phyloP scores from a whole-genome alignment of 345 rosid species.

The Boechera stricta region DNA sequence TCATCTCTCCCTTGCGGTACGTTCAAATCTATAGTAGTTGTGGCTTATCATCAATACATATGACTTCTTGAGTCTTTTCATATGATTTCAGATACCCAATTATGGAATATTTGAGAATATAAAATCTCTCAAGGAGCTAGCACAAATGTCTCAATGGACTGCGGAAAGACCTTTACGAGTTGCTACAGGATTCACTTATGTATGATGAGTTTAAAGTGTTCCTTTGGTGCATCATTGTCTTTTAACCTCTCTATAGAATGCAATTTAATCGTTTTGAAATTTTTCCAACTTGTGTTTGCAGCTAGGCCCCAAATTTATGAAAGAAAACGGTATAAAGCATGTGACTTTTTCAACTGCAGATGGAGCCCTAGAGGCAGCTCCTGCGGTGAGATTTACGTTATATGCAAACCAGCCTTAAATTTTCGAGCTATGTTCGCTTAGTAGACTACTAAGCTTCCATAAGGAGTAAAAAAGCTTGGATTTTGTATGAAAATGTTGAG shows the following conservation, averaged over 20 bases:
- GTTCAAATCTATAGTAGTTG: constrained; percentile 30
- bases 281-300: constrained; percentile 41
- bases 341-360: constrained; percentile 90
- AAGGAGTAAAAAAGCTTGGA: background rate
- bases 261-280: constrained; percentile 13
- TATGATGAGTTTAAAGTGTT: constrained; percentile 47
- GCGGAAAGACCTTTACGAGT: constrained; percentile 86
- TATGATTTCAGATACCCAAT: constrained; percentile 74
- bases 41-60: background rate
- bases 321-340: constrained; percentile 76
- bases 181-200: constrained; percentile 90
- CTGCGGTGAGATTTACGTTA: constrained; percentile 70
- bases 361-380: constrained; percentile 99
- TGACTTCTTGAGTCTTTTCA: constrained; percentile 18
- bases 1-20: constrained; percentile 85
- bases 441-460: constrained; percentile 14
- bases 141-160: constrained; percentile 91
- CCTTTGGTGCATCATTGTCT: background rate
- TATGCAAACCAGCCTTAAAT: constrained; percentile 9
- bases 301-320: constrained; percentile 94
- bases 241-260: background rate
- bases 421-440: constrained; percentile 6
- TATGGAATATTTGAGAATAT: constrained; percentile 93
- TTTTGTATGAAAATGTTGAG: constrained; percentile 1
- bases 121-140: constrained; percentile 75